Percentiles rank a stretch among this genome's conserved stretches.
Conservation (phyloP, 306 rosid species). For the Cucumis melo region DNA sequence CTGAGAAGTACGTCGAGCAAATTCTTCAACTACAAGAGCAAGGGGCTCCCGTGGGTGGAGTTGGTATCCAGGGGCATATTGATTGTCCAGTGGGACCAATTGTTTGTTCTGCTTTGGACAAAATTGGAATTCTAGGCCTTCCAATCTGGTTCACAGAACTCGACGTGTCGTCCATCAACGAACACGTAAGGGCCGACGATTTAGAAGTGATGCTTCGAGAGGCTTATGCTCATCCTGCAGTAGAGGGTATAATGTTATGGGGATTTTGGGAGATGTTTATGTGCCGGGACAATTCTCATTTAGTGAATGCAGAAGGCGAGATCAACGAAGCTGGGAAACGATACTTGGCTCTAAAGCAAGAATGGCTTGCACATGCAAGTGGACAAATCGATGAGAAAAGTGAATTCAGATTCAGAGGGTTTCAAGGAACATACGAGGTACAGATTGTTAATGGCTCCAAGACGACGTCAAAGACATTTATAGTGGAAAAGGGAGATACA, state of each 20-base stretch:
- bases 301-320: slow-evolving; percentile 82
- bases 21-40: slow-evolving; percentile 54
- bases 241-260: slow-evolving; percentile 79
- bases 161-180: slow-evolving; percentile 68
- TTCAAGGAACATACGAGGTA: slow-evolving; percentile 52
- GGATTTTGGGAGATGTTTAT: slow-evolving; percentile 91
- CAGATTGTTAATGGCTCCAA: slow-evolving; percentile 33
- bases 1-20: slow-evolving; percentile 65
- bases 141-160: slow-evolving; percentile 91
- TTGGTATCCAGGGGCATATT: slow-evolving; percentile 88
- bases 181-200: slow-evolving; percentile 62
- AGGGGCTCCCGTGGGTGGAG: slow-evolving; percentile 80
- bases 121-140: slow-evolving; percentile 56
- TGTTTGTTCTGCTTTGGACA: slow-evolving; percentile 57
- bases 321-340: slow-evolving; percentile 71
- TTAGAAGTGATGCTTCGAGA: slow-evolving; percentile 79
- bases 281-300: slow-evolving; percentile 60
- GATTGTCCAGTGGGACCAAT: slow-evolving; percentile 80
- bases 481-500: slow-evolving; percentile 61
- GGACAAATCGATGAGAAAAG: slow-evolving; percentile 49
- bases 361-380: slow-evolving; percentile 56
- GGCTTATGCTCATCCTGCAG: slow-evolving; percentile 57
- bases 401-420: slow-evolving; percentile 60
- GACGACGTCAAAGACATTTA: slow-evolving; percentile 47
- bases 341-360: slow-evolving; percentile 47